Evolutionary conservation across 1,139 yeast genomes (phyloP).

Genomic region (Scheffersomyces lignicola): DNA sequence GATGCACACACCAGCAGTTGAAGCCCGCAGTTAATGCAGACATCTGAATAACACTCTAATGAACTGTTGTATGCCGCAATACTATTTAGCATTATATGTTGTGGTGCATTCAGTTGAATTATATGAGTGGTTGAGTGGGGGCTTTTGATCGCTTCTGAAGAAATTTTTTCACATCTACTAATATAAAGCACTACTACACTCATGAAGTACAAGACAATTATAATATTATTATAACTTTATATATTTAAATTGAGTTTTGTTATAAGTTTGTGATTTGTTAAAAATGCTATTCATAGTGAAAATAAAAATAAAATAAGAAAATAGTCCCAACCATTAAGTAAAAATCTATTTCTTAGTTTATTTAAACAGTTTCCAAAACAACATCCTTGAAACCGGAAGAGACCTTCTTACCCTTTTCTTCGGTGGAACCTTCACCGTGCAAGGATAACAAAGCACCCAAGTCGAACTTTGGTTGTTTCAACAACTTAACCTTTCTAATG

Average conservation of each 20-base stretch:
- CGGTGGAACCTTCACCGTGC: constrained; percentile 53
- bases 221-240: constrained; percentile 6
- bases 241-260: constrained; percentile 4
- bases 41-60: no score
- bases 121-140: no score
- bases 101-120: no score
- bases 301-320: constrained; percentile 7
- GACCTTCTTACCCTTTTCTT: constrained; percentile 54
- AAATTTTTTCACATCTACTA: no score
- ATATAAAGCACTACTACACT: no score
- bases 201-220: constrained; percentile 3
- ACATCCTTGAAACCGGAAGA: constrained; percentile 53
- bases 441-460: constrained; percentile 52
- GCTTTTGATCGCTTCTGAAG: no score
- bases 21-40: no score
- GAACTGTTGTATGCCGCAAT: no score
- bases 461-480: constrained; percentile 55
- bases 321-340: constrained; percentile 5
- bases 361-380: constrained; percentile 48
- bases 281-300: constrained; percentile 3
- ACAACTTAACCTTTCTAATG: constrained; percentile 54
- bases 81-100: no score
- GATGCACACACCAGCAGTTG: no score
- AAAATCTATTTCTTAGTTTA: constrained; percentile 7
- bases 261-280: background rate